Percentiles rank a stretch among this genome's conserved stretches.
phyloP scores from a whole-genome alignment of 2,329 filamentous ascomycete species.

The Volutella citrinella region DNA sequence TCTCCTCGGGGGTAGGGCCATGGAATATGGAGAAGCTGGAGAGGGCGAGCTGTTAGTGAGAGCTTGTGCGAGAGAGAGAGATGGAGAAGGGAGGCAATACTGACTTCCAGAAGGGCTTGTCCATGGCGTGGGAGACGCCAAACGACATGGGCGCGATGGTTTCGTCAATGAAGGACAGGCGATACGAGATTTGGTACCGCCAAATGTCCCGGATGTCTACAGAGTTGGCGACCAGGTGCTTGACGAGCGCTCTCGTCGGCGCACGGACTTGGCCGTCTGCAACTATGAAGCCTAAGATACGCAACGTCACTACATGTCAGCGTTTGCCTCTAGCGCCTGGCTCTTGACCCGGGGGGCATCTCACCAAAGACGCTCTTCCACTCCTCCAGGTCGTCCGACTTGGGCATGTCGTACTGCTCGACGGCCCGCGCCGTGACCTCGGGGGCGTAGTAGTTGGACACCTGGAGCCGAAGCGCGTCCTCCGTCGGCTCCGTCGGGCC shows the following conservation, averaged over 20 bases:
- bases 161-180: slow-evolving; percentile 40
- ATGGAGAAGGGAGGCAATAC: slow-evolving; percentile 11
- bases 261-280: slow-evolving; percentile 39
- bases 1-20: slow-evolving; percentile 33
- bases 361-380: slow-evolving; percentile 10
- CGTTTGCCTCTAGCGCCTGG: too few species aligned
- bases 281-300: slow-evolving; percentile 27
- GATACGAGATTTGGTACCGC: slow-evolving; percentile 40
- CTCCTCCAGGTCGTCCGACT: slow-evolving; percentile 2
- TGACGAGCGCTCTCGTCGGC: slow-evolving; percentile 31
- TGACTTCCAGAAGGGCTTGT: slow-evolving; percentile 42
- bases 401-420: slow-evolving; percentile 4
- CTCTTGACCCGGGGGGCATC: too few species aligned
- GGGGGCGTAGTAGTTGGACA: slow-evolving; percentile 11
- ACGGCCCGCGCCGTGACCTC: slow-evolving; percentile 4
- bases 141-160: slow-evolving; percentile 33
- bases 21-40: slow-evolving; percentile 36
- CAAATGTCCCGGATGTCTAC: slow-evolving; percentile 34
- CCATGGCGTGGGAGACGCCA: slow-evolving; percentile 39
- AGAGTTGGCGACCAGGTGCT: slow-evolving; percentile 29
- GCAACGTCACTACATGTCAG: background rate
- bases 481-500: too few species aligned
- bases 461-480: slow-evolving; percentile 7
- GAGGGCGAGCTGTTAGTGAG: accelerated
- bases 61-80: background rate